Evolutionary conservation across 1,139 yeast species (phyloP), one percentile per base, ranked within the genome.

Genomic region (Eremothecium sinecaudum): DNA sequence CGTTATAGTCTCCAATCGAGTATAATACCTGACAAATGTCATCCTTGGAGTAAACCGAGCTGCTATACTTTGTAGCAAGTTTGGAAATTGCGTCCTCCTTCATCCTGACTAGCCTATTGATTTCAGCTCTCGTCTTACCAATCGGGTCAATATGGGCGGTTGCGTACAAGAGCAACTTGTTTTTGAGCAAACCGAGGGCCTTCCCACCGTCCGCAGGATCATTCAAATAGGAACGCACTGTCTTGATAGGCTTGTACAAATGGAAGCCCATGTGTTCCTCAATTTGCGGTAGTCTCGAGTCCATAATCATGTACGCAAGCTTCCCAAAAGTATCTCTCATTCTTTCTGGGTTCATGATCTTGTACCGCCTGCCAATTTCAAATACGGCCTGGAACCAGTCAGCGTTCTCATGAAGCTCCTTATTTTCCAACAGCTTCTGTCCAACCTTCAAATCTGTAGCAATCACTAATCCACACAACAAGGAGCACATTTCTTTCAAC

Each of bases 261-360:
- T 79, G 82, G 52, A 79, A 79, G 41, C 75, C 86, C 73, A 79
- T 67, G 32, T 75, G 73, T 12, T 70, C 72, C 42, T 67, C 69
- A 38, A 79, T 71, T 45, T 79, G 83, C 0, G 82, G 79, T 26
- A 77, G 58, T 35, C 80, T 61, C 2, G 87, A 79, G 51, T 79
- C 90, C 86, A 79, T 79, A 29, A 79, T 74, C 79, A 79, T 79
- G 54, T 78, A 79, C 62, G 80, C 75, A 38, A 79, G 60, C 49
- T 79, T 78, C 28, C 90, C 90, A 52, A 74, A 79, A 2, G 75
- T 74, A 46, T 75, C 79, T 38, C 84, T 66, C 80, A 79, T 75
- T 46, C 73, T 67, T 45, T 79, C 84, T 0, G 90, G 90, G 50
- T 79, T 79, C 84, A 79, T 75, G 44, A 79, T 73, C 51, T 79